Percentiles rank a stretch among this genome's conserved stretches.
Evolutionary conservation across 371 early-diverging fungal genomes (phyloP).

Genomic region (Syncephalastrum monosporum): DNA sequence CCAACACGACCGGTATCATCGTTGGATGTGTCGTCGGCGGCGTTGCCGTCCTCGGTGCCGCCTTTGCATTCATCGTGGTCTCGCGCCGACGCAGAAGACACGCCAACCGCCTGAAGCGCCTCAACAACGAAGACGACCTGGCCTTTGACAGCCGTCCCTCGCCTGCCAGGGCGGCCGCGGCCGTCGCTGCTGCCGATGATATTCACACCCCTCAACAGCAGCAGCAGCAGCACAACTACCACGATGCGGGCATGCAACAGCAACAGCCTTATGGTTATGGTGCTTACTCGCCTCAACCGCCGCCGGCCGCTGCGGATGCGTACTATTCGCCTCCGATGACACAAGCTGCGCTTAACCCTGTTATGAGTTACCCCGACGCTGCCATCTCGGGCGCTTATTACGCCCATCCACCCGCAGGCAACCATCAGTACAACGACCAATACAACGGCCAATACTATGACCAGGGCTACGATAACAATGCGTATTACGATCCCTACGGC

Average conservation of each 20-base stretch:
- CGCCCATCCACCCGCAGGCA: slow-evolving; percentile 7
- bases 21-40: slow-evolving; percentile 42
- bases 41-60: slow-evolving; percentile 37
- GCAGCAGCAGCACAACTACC: slow-evolving; percentile 5
- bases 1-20: slow-evolving; percentile 36
- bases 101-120: slow-evolving; percentile 22
- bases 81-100: slow-evolving; percentile 18
- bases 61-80: slow-evolving; percentile 41
- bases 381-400: slow-evolving; percentile 30
- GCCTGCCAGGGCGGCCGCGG: slow-evolving; percentile 34
- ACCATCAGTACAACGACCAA: background rate
- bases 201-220: slow-evolving; percentile 12
- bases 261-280: slow-evolving; percentile 7
- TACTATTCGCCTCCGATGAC: slow-evolving; percentile 21
- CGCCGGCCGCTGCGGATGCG: slow-evolving; percentile 16
- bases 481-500: slow-evolving; percentile 20
- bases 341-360: slow-evolving; percentile 12
- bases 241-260: background rate
- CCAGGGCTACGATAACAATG: slow-evolving; percentile 3
- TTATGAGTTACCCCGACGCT: slow-evolving; percentile 25
- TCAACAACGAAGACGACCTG: slow-evolving; percentile 5
- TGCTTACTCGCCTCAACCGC: slow-evolving; percentile 18
- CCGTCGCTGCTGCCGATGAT: slow-evolving; percentile 19
- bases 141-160: slow-evolving; percentile 27
- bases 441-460: slow-evolving; percentile 20